Percentiles rank a stretch among this genome's conserved stretches.
These are phyloP conservation scores for Corymbia calophylla DNA, from an alignment of 441 rosid species.

Conservation along the genomic window DNA sequence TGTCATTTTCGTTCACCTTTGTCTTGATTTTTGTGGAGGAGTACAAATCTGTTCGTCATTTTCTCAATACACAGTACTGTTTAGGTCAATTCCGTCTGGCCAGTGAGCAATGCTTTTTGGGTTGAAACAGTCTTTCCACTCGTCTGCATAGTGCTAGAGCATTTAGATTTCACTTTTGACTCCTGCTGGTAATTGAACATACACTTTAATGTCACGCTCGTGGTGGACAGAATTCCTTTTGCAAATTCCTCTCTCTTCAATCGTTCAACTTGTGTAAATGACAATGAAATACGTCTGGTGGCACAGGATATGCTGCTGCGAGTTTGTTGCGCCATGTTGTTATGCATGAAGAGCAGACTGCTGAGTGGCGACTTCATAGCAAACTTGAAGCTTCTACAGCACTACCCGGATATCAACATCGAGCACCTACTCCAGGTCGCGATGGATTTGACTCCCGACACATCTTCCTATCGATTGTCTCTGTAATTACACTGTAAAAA, in stretches of 20 bases:
- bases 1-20: neutral
- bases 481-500: conserved; percentile 7
- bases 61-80: neutral
- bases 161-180: neutral
- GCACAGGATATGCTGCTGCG: conserved; percentile 62
- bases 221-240: neutral
- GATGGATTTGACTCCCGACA: conserved; percentile 37
- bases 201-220: neutral
- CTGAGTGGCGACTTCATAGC: conserved; percentile 52
- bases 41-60: neutral
- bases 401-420: conserved; percentile 44
- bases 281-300: neutral
- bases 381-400: conserved; percentile 55
- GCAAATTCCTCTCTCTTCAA: neutral
- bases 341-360: conserved; percentile 44
- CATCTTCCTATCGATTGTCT: conserved; percentile 28
- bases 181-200: neutral
- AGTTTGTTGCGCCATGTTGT: conserved; percentile 62
- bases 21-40: neutral
- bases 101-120: neutral
- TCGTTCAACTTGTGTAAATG: neutral
- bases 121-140: neutral
- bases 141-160: neutral
- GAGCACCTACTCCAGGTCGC: conserved; percentile 57
- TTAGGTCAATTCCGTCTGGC: neutral